Base-by-base conservation (phyloP, 2,329 filamentous ascomycete genomes). In the Talaromyces sp. region DNA sequence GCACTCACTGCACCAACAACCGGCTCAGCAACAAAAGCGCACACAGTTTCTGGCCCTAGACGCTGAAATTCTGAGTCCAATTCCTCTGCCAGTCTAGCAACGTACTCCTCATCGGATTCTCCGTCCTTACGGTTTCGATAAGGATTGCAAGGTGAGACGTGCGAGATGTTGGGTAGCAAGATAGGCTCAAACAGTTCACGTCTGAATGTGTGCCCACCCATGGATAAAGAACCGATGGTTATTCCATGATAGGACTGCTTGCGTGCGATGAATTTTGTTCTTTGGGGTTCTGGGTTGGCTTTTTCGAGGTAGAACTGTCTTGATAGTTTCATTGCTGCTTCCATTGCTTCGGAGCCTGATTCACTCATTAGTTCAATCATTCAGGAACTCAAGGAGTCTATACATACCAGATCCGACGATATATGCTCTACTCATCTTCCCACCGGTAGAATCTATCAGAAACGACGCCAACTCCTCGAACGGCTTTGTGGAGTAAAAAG, bases 11-110 rank as follows among this genome's bases (percentile, higher is more conserved):
- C 87, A 3, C 90, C 89, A 15, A 90, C 89, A 1, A 93, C 83
- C 0, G 90, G 88, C 74, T 93, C 90, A 1, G 88, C 87, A 27
- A 92, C 82, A 70, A 93, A 92, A 0, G 88, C 90, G 62, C 87
- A 89, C 0, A 93, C 88, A 0, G 81, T 89, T 0, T 87, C 81
- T 0, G 89, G 84, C 0, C 89, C 90, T 0, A 91, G 73, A 1
- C 82, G 77, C 66, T 84, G 80, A 68, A 93, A 91, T 68, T 90
- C 87, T 1, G 77, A 80, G 8, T 92, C 89, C 1, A 94, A 79
- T 72, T 93, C 89, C 3, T 82, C 74, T 0, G 85, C 85, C 10
- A 92, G 80, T 19, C 87, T 81, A 1, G 74, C 72, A 0, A 90
- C 85, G 66, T 91, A 93, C 0, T 83, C 79, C 1, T 80, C 79